Conservation (phyloP, 192 early-diverging fungal genomes). For the Linderina pennispora region DNA sequence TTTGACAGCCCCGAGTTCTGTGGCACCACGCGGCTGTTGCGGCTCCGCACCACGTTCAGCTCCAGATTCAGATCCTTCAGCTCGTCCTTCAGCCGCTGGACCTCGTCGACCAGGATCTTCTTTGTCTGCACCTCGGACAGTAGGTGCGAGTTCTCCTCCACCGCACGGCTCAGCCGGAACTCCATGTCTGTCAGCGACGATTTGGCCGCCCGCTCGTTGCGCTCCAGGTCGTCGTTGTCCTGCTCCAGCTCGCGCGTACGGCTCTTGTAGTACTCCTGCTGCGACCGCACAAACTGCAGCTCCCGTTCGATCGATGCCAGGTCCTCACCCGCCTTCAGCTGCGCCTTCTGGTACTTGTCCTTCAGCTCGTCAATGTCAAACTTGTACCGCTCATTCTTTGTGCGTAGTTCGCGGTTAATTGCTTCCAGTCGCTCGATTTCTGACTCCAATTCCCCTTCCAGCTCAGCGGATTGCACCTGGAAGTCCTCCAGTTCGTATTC, state of each 20-base stretch:
- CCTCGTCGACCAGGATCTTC: constrained; percentile 61
- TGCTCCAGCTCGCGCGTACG: constrained; percentile 69
- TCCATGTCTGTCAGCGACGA: constrained; percentile 66
- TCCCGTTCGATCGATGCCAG: constrained; percentile 68
- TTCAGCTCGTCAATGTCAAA: constrained; percentile 68
- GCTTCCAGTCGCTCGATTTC: constrained; percentile 67
- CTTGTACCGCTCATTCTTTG: constrained; percentile 57
- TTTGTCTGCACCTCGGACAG: constrained; percentile 63
- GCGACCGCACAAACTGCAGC: constrained; percentile 62
- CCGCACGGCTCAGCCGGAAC: constrained; percentile 61
- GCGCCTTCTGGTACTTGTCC: constrained; percentile 60
- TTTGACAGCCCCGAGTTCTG: constrained; percentile 30
- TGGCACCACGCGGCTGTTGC: constrained; percentile 29
- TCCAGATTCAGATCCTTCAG: constrained; percentile 54
- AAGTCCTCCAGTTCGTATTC: constrained; percentile 59
- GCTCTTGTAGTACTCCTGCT: constrained; percentile 64
- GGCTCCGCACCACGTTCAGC: constrained; percentile 46
- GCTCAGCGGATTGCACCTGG: constrained; percentile 58
- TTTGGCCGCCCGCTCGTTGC: constrained; percentile 58
- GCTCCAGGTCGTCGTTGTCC: constrained; percentile 73
- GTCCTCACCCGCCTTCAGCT: constrained; percentile 60
- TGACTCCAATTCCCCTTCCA: constrained; percentile 66
- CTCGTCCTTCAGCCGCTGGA: constrained; percentile 73
- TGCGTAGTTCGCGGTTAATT: constrained; percentile 54
- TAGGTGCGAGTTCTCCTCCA: constrained; percentile 63